Conservation (phyloP, 805 yeast species). For the Metschnikowia lochheadii region DNA sequence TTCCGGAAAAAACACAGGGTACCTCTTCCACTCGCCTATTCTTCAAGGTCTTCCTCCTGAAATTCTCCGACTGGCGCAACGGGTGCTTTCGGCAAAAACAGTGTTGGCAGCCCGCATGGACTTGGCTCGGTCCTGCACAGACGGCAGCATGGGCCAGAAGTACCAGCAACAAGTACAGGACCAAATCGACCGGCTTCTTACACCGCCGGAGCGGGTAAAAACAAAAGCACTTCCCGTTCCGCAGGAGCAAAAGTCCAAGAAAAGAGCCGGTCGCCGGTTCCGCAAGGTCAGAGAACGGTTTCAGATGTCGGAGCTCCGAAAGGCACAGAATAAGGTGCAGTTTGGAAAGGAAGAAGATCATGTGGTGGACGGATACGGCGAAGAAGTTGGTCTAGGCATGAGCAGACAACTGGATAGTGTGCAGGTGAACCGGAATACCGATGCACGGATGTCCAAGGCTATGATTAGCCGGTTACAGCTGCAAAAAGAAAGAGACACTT, state of each 20-base stretch:
- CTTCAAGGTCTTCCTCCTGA: slow-evolving; percentile 58
- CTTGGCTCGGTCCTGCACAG: slow-evolving; percentile 36
- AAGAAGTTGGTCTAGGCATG: slow-evolving; percentile 83
- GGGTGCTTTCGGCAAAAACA: slow-evolving; percentile 76
- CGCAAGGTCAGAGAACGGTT: slow-evolving; percentile 78
- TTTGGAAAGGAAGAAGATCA: slow-evolving; percentile 75
- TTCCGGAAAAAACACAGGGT: slow-evolving; percentile 64
- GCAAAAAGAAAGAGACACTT: slow-evolving; percentile 13
- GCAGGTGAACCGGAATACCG: slow-evolving; percentile 43
- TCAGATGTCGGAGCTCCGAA: slow-evolving; percentile 74
- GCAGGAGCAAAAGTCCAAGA: slow-evolving; percentile 68
- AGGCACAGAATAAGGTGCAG: slow-evolving; percentile 78
- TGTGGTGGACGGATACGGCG: slow-evolving; percentile 62
- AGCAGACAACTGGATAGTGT: slow-evolving; percentile 34
- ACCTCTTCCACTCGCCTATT: slow-evolving; percentile 55
- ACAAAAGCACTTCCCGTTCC: slow-evolving; percentile 71
- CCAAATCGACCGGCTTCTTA: slow-evolving; percentile 65
- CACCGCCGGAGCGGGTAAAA: slow-evolving; percentile 67
- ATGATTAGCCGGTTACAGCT: slow-evolving; percentile 48
- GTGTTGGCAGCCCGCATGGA: slow-evolving; percentile 84
- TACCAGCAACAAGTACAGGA: slow-evolving; percentile 57
- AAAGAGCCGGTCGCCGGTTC: slow-evolving; percentile 79
- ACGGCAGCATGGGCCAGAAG: slow-evolving; percentile 53
- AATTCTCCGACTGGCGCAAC: slow-evolving; percentile 61
- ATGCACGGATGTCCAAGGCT: slow-evolving; percentile 57